phyloP scores from a whole-genome alignment of 768 basidiomycete genomes.

The Suillus americanus region DNA sequence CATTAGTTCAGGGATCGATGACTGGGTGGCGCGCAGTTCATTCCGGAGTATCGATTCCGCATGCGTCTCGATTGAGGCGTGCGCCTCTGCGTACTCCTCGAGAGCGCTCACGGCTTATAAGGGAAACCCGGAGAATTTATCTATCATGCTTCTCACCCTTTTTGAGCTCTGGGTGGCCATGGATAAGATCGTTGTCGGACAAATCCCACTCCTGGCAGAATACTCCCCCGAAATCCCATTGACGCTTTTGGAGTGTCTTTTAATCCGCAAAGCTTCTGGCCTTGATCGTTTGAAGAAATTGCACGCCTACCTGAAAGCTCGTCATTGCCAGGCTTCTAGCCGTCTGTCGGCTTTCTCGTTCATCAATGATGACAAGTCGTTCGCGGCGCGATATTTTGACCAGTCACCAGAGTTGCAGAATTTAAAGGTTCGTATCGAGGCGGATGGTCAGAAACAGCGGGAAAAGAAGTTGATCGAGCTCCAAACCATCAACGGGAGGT shows the following conservation, averaged over 20 bases:
- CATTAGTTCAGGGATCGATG: slow-evolving; percentile 32
- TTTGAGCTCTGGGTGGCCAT: slow-evolving; percentile 39
- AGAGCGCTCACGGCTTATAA: slow-evolving; percentile 27
- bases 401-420: slow-evolving; percentile 19
- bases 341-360: slow-evolving; percentile 36
- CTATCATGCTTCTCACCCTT: slow-evolving; percentile 41
- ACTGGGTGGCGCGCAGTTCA: slow-evolving; percentile 30
- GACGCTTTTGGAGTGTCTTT: slow-evolving; percentile 24
- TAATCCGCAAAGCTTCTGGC: slow-evolving; percentile 27
- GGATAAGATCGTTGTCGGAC: slow-evolving; percentile 23
- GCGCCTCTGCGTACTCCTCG: slow-evolving; percentile 27
- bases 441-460: slow-evolving; percentile 20
- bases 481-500: slow-evolving; percentile 18
- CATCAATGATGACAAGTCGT: slow-evolving; percentile 14
- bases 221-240: slow-evolving; percentile 35
- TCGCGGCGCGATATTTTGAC: slow-evolving; percentile 36
- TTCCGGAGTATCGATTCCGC: slow-evolving; percentile 6
- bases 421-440: slow-evolving; percentile 32
- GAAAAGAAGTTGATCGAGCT: slow-evolving; percentile 19
- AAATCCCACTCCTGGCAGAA: slow-evolving; percentile 27
- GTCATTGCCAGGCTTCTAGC: slow-evolving; percentile 20
- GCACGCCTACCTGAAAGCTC: slow-evolving; percentile 31
- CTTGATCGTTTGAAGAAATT: slow-evolving; percentile 29
- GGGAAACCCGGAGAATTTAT: slow-evolving; percentile 38
- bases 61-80: slow-evolving; percentile 20